Percentiles rank a stretch among this genome's conserved stretches.
These are phyloP conservation scores for Epichloe baconii DNA, from an alignment of 2,329 filamentous ascomycete genomes.

Conservation along the genomic window DNA sequence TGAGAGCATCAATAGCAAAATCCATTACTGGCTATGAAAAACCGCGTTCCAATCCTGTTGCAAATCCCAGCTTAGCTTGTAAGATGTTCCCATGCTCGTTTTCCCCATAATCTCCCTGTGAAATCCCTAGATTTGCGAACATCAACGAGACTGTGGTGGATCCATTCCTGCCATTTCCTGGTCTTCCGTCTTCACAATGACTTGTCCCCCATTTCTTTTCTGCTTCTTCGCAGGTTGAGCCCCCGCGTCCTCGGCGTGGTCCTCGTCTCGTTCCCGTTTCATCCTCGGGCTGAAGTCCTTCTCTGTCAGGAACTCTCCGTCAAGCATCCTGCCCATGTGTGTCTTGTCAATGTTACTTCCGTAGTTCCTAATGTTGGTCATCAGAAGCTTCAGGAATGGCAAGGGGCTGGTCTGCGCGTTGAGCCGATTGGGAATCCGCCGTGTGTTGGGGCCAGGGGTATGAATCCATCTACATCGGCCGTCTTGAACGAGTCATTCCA, in stretches of 20 bases:
- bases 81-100: too few relatives aligned
- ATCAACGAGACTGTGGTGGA: too few relatives aligned
- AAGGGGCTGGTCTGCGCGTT: constrained; percentile 18
- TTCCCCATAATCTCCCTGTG: too few relatives aligned
- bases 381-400: constrained; percentile 23
- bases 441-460: not conserved
- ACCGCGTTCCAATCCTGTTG: too few relatives aligned
- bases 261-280: not conserved
- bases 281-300: constrained; percentile 9
- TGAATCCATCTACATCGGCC: not conserved
- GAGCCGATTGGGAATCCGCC: not conserved
- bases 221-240: not conserved
- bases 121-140: too few relatives aligned
- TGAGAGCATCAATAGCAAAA: too few relatives aligned
- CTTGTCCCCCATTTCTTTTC: not conserved
- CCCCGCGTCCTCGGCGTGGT: not conserved
- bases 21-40: too few relatives aligned
- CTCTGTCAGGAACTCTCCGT: constrained; percentile 15
- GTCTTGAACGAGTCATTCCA: constrained; percentile 8
- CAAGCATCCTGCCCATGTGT: constrained; percentile 26
- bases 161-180: too few relatives aligned
- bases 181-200: not conserved
- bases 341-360: constrained; percentile 27
- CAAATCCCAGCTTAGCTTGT: too few relatives aligned
- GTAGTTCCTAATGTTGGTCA: constrained; percentile 23